Evolutionary conservation across 495 filamentous ascomycete species (phyloP), one percentile per base, ranked within the genome.

Genomic region (Penicillium flavigenum): DNA sequence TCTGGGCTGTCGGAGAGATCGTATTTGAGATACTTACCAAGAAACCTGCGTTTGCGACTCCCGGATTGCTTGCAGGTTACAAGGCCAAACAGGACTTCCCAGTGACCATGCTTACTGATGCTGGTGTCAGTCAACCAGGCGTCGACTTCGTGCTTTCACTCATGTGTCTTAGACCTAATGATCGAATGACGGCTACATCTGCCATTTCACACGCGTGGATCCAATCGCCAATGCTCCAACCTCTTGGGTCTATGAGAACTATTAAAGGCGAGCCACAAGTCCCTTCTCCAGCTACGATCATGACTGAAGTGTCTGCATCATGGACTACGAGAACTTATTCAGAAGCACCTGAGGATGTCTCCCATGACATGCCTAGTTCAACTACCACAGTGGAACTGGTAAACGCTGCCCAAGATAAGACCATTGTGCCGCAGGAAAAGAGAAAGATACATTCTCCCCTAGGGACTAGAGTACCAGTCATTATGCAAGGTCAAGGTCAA

Each of bases 1-100:
- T 65, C 0, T 65, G 63, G 63, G 51, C 60, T 16, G 42, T 65
- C 5, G 63, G 63, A 5, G 63, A 51, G 14, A 59, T 63, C 12
- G 34, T 49, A 6, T 60, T 57, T 20, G 39, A 56, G 20, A 53
- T 65, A 14, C 34, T 59, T 8, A 63, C 63, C 24, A 56, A 60
- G 29, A 44, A 39, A 32, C 46, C 36, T 14, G 39, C 38, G 24
- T 60, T 60, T 27, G 31, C 24, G 2, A 43, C n/a, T 16, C 32
- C 8, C 2, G 45, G 1, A 9, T 31, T 19, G 20, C 45, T 59
- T 27, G 26, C 51, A 24, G 12, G 3, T 9, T 59, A 59, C n/a
- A 43, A 38, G 9, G n/a, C 6, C 7, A 14, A 50, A 6, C 24
- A 50, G 38, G 16, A 44, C 1, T 60, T 60, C 17, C 58, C 58